These are phyloP conservation scores for Senecio squalidus DNA, from an alignment of 140 eudicot species.

Conservation along the genomic window DNA sequence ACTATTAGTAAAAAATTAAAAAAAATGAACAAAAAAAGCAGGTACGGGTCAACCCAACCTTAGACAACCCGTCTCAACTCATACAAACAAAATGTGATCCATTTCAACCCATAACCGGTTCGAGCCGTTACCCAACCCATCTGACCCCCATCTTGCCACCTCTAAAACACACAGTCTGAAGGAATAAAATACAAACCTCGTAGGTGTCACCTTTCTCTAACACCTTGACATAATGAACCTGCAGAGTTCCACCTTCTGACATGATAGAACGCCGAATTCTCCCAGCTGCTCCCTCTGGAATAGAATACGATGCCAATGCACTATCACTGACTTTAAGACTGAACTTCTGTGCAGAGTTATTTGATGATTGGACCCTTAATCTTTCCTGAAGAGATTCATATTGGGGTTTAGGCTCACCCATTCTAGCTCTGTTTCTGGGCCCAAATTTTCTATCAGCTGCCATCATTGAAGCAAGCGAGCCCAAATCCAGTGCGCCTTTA, in stretches of 20 bases:
- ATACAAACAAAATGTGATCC: neutral
- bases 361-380: conserved; percentile 40
- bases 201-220: conserved; percentile 89
- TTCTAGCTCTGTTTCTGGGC: conserved; percentile 42
- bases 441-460: conserved; percentile 44
- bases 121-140: neutral
- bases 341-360: conserved; percentile 40
- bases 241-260: conserved; percentile 67
- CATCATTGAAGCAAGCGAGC: conserved; percentile 85
- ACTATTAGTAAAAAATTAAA: too few species aligned
- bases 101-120: too few species aligned
- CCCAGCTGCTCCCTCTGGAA: conserved; percentile 87
- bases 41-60: neutral
- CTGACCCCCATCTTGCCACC: neutral
- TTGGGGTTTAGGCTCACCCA: conserved; percentile 56
- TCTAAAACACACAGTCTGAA: neutral
- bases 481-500: conserved; percentile 76
- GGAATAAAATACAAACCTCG: conserved; percentile 41
- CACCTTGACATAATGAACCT: conserved; percentile 69
- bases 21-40: too few species aligned
- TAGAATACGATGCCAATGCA: conserved; percentile 38
- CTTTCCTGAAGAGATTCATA: conserved; percentile 73
- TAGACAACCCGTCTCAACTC: neutral
- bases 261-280: conserved; percentile 53
- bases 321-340: conserved; percentile 56